Percentiles rank a stretch among this genome's conserved stretches.
These are phyloP conservation scores for Phytophthora lateralis DNA, from an alignment of 352 stramenopile genomes.

Conservation along the genomic window DNA sequence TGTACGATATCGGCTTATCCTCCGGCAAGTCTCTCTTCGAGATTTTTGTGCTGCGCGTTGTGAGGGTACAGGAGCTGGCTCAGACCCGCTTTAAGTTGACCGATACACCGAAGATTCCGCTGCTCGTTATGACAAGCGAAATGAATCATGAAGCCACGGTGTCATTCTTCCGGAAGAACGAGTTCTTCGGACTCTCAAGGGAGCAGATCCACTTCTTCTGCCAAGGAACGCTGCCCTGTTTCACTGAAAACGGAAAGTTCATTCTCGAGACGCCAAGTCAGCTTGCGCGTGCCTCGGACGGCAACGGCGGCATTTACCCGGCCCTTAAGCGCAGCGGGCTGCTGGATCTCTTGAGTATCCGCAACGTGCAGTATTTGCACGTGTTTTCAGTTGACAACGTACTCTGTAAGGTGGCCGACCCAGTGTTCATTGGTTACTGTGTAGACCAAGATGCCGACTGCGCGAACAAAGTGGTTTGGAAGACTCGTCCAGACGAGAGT, in stretches of 20 bases:
- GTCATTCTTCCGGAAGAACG: constrained; percentile 89
- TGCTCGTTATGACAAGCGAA: constrained; percentile 98
- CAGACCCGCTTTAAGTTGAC: constrained; percentile 23
- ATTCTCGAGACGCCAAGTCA: constrained; percentile 91
- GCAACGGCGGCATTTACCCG: constrained; percentile 98
- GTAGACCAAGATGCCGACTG: constrained; percentile 93
- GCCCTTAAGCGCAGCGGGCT: constrained; percentile 91
- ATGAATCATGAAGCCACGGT: constrained; percentile 95
- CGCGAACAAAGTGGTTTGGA: constrained; percentile 98
- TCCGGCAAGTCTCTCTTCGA: constrained; percentile 94
- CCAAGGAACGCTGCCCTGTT: constrained; percentile 96
- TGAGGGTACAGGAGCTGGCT: constrained; percentile 65
- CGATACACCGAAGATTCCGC: constrained; percentile 48
- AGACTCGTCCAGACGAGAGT: constrained; percentile 92
- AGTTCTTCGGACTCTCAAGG: constrained; percentile 92
- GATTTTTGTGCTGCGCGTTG: constrained; percentile 90
- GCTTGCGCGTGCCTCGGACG: constrained; percentile 94
- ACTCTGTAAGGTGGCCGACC: constrained; percentile 95
- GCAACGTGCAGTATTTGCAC: constrained; percentile 95
- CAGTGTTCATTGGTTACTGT: constrained; percentile 97
- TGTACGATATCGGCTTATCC: constrained; percentile 92
- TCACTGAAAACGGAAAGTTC: constrained; percentile 95
- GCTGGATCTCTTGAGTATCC: constrained; percentile 82
- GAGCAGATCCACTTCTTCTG: constrained; percentile 95
- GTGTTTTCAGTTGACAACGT: constrained; percentile 99